Base-by-base conservation (phyloP, 208 protist species). In the Phytomonas serpens region DNA sequence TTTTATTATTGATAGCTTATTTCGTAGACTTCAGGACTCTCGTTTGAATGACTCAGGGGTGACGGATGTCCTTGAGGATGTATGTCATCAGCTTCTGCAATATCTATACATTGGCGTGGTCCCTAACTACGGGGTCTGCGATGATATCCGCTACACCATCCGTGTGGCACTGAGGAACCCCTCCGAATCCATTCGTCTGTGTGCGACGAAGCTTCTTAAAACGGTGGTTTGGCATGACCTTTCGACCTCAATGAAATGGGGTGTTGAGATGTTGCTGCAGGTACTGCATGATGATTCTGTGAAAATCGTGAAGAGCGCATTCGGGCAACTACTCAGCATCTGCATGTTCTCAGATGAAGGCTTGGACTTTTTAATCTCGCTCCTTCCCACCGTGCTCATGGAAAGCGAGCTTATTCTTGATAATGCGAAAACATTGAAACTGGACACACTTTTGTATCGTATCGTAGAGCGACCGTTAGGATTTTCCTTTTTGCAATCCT, bases 51-150 rank as follows among this genome's bases (percentile, higher is more conserved):
- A 65, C 27, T 52, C 78, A 0, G 64, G 47, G 6, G 63, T 72
- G 64, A 66, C 73, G 71, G 87, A 89, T 70, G 91, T 86, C 5
- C 72, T 93, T n/a, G 79, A 84, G 42, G 84, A 93, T 61, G 92
- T 94, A 66, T 92, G 88, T 65, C 76, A 85, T 68, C 78, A 86
- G 69, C 74, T 96, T 16, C 77, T 96, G 75, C 85, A 83, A 64
- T 85, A 84, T 68, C 67, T 96, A 9, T 84, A 86, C 74, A 77
- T 94, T 47, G 83, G 92, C 71, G 82, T 86, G 3, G 92, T 96
- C 52, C 88, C 92, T 2, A 96, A 96, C 79, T 93, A 90, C 78
- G 92, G 92, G 47, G 89, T 96, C 52, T 93, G 92, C 82, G 85
- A 94, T 36, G 88, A 93, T 64, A 90, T 96, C 66, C 85, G 92